Conservation (phyloP, 176 grass and related monocot genomes). For the Metroxylon sagu region DNA sequence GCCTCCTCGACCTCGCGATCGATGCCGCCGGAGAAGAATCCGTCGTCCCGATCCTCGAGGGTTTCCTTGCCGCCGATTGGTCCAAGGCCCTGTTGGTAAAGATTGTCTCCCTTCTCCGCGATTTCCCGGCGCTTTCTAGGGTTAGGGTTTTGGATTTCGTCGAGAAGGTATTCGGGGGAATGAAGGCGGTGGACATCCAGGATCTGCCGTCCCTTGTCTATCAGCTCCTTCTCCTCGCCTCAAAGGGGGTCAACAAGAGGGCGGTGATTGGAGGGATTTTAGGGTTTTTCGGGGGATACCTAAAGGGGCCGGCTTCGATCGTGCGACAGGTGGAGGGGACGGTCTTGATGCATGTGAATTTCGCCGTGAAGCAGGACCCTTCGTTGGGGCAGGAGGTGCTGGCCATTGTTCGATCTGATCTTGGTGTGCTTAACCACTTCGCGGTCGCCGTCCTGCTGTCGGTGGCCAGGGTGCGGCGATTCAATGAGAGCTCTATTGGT, state of each 20-base stretch:
- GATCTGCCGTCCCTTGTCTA: constrained; percentile 64
- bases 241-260: constrained; percentile 44
- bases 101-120: constrained; percentile 25
- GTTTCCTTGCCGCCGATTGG: constrained; percentile 19
- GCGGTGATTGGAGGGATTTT: constrained; percentile 52
- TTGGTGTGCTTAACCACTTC: constrained; percentile 49
- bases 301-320: constrained; percentile 43
- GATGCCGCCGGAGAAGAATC: constrained; percentile 1
- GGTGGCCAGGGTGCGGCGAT: constrained; percentile 56
- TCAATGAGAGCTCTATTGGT: constrained; percentile 40
- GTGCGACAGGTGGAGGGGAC: constrained; percentile 67
- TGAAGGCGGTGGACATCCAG: constrained; percentile 49
- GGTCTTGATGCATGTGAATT: constrained; percentile 72
- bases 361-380: constrained; percentile 85
- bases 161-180: constrained; percentile 35
- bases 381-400: constrained; percentile 65
- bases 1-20: constrained; percentile 16
- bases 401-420: constrained; percentile 46
- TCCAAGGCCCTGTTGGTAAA: constrained; percentile 27
- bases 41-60: constrained; percentile 11
- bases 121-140: constrained; percentile 9
- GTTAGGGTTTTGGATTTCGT: constrained; percentile 27
- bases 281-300: constrained; percentile 46
- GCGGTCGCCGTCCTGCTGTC: constrained; percentile 64
- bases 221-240: constrained; percentile 77